Conservation (phyloP, 75 land plant genomes). For the Azolla pinnata region DNA sequence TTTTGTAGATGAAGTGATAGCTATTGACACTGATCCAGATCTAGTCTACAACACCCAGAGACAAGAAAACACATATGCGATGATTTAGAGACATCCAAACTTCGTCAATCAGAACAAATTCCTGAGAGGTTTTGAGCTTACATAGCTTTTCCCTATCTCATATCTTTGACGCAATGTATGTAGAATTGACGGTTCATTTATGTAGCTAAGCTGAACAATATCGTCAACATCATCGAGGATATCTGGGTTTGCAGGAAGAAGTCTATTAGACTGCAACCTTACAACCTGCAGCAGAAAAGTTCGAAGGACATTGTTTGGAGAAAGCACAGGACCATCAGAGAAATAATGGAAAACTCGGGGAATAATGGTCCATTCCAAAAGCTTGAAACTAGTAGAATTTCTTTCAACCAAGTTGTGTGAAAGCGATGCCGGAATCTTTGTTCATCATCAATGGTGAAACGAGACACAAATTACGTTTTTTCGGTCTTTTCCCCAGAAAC, state of each 20-base stretch:
- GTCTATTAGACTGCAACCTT: slow-evolving; percentile 24
- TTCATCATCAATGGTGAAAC: too few species aligned
- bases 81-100: background rate
- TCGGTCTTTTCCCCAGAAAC: too few species aligned
- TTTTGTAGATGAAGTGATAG: slow-evolving; percentile 75
- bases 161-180: slow-evolving; percentile 63
- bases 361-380: too few species aligned
- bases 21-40: slow-evolving; percentile 87
- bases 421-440: too few species aligned
- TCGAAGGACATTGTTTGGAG: too few species aligned
- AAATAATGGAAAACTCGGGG: too few species aligned
- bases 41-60: slow-evolving; percentile 48
- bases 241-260: slow-evolving; percentile 85
- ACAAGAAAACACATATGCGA: background rate
- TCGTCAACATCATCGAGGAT: slow-evolving; percentile 84
- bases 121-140: slow-evolving; percentile 25
- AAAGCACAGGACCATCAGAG: too few species aligned
- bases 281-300: slow-evolving; percentile 49
- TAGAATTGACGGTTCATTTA: slow-evolving; percentile 91
- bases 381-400: too few species aligned
- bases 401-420: too few species aligned
- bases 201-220: slow-evolving; percentile 74
- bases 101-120: background rate
- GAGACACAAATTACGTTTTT: too few species aligned
- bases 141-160: slow-evolving; percentile 53